These are phyloP conservation scores for Scenedesmus sp. DNA, from an alignment of 163 green algal species.

Conservation along the genomic window DNA sequence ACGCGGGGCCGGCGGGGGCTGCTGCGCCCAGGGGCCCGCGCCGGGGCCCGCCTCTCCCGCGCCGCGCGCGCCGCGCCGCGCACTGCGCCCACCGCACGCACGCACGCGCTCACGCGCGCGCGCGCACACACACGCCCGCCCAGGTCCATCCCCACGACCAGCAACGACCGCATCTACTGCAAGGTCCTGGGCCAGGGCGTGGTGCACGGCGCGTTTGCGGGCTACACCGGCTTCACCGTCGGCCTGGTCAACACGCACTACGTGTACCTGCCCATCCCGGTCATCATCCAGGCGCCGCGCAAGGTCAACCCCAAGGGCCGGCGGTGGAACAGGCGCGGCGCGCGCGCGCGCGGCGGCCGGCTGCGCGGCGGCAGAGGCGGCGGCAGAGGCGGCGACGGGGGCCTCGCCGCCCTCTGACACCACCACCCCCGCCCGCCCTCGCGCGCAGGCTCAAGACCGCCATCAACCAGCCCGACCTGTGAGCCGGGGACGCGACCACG, in stretches of 20 bases:
- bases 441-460: conserved; percentile 40
- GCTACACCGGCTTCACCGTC: conserved; percentile 89
- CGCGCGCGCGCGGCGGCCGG: not conserved
- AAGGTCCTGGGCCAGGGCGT: conserved; percentile 93
- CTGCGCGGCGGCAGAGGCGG: not conserved
- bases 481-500: no score
- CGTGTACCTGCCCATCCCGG: conserved; percentile 89
- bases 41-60: no score
- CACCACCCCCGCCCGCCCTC: not conserved
- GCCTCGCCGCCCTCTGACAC: not conserved
- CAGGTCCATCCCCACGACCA: conserved; percentile 87
- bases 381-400: not conserved
- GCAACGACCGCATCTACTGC: conserved; percentile 95
- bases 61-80: no score
- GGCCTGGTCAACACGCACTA: conserved; percentile 98
- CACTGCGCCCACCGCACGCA: no score
- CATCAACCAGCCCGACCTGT: conserved; percentile 48
- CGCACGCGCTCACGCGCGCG: no score
- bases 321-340: conserved; percentile 60
- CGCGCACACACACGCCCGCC: no score
- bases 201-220: conserved; percentile 94
- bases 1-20: no score
- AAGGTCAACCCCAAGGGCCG: conserved; percentile 61
- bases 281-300: conserved; percentile 75
- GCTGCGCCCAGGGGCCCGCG: no score